phyloP scores from a whole-genome alignment of 1,284 basidiomycete genomes.

The Macrocystidia cucumis region DNA sequence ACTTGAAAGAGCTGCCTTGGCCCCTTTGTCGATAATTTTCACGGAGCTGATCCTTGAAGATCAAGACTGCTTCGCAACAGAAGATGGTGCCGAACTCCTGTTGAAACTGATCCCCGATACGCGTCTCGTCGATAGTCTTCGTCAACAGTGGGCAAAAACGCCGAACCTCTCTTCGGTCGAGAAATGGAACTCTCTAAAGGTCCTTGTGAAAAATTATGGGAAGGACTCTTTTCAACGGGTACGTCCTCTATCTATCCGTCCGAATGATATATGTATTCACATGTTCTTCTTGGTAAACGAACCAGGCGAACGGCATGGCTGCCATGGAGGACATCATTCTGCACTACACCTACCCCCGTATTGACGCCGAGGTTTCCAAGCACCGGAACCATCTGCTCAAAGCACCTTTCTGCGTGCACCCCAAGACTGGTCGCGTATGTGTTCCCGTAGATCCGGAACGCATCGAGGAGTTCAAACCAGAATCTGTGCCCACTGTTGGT shows the following conservation, averaged over 20 bases:
- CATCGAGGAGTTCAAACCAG: slow-evolving; percentile 86
- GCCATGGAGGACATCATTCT: slow-evolving; percentile 85
- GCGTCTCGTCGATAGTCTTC: slow-evolving; percentile 37
- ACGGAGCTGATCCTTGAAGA: slow-evolving; percentile 69
- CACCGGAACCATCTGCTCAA: slow-evolving; percentile 98
- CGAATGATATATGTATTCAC: too few species aligned
- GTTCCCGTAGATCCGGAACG: slow-evolving; percentile 81
- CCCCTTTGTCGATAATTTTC: slow-evolving; percentile 54
- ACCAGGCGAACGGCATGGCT: slow-evolving; percentile 26
- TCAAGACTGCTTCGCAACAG: slow-evolving; percentile 78
- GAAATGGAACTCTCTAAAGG: slow-evolving; percentile 73
- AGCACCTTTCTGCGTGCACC: slow-evolving; percentile 95
- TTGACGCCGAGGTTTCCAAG: slow-evolving; percentile 97
- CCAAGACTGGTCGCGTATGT: slow-evolving; percentile 93
- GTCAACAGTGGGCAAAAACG: slow-evolving; percentile 56
- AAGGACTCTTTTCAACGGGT: slow-evolving; percentile 25
- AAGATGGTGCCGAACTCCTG: slow-evolving; percentile 71
- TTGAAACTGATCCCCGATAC: slow-evolving; percentile 72
- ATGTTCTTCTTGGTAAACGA: too few species aligned
- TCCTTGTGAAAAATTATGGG: slow-evolving; percentile 21
- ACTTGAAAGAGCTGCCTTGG: slow-evolving; percentile 37
- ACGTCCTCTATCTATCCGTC: slow-evolving; percentile 11
- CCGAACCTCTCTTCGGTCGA: slow-evolving; percentile 46
- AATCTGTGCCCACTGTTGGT: slow-evolving; percentile 78
- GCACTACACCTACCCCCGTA: slow-evolving; percentile 93